Percentiles rank a stretch among this genome's conserved stretches.
phyloP scores from a whole-genome alignment of 1,284 basidiomycete species.

The Cystobasidium sp. region DNA sequence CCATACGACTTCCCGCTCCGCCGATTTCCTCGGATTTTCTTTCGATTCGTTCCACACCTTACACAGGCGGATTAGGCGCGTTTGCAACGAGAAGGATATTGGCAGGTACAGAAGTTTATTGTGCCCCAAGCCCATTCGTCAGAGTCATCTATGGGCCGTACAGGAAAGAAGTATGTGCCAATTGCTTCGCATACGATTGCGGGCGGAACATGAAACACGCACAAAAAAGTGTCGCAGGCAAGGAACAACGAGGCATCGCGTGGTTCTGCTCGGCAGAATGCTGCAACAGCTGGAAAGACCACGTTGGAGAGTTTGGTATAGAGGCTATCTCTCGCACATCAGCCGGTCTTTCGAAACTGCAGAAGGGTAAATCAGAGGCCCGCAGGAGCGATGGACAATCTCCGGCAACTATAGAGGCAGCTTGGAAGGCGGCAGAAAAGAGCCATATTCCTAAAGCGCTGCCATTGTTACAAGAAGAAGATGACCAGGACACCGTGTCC shows the following conservation, averaged over 20 bases:
- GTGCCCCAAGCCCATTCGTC: conserved; percentile 56
- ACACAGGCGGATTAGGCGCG: conserved; percentile 30
- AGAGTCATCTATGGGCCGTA: conserved; percentile 47
- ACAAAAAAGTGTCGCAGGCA: conserved; percentile 14
- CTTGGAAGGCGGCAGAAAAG: conserved; percentile 22
- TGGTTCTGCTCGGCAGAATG: conserved; percentile 31
- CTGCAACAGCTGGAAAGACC: conserved; percentile 12
- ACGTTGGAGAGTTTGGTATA: conserved; percentile 10
- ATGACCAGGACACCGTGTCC: conserved; percentile 31
- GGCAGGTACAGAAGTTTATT: conserved; percentile 8
- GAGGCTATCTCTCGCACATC: conserved; percentile 11
- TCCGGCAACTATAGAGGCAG: not conserved
- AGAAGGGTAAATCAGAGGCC: conserved; percentile 14
- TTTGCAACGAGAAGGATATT: conserved; percentile 5
- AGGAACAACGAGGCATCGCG: conserved; percentile 21
- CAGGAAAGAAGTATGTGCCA: conserved; percentile 50
- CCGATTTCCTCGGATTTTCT: conserved; percentile 9
- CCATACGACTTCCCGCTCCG: conserved; percentile 16
- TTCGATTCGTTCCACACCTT: conserved; percentile 11
- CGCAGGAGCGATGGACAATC: not conserved
- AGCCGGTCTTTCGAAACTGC: not conserved
- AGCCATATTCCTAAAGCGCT: not conserved
- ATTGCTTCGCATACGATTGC: conserved; percentile 50
- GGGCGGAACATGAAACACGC: conserved; percentile 47
- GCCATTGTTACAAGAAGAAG: conserved; percentile 30